These are phyloP conservation scores for Backusella psychrophila DNA, from an alignment of 192 early-diverging fungal species.

Conservation along the genomic window DNA sequence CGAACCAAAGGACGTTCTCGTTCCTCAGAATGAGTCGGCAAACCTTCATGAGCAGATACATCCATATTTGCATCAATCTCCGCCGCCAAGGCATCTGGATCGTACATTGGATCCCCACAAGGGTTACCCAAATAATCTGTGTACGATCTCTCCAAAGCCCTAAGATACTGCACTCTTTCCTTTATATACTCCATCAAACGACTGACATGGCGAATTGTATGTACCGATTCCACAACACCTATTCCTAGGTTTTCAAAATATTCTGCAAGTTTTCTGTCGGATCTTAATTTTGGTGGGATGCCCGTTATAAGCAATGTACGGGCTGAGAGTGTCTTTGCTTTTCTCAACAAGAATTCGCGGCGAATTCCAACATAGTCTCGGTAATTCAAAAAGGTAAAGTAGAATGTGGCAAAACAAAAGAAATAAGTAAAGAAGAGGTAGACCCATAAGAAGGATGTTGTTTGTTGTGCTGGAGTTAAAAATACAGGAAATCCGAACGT, in stretches of 20 bases:
- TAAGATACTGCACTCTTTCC: conserved; percentile 53
- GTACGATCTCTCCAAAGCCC: conserved; percentile 55
- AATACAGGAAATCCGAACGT: background rate
- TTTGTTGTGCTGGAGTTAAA: background rate
- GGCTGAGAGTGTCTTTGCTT: conserved; percentile 40
- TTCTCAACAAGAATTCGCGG: conserved; percentile 40
- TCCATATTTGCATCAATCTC: conserved; percentile 22
- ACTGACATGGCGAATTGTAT: conserved; percentile 58
- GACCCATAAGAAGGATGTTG: conserved; percentile 24
- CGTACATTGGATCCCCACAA: conserved; percentile 58
- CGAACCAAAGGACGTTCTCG: conserved; percentile 41
- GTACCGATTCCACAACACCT: conserved; percentile 64
- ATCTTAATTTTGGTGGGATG: conserved; percentile 58
- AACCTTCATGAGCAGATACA: background rate
- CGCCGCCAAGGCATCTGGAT: conserved; percentile 47
- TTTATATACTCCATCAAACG: conserved; percentile 53
- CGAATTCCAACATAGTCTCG: conserved; percentile 48
- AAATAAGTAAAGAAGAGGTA: conserved; percentile 54
- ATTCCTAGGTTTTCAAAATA: conserved; percentile 62
- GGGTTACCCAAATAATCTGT: conserved; percentile 68
- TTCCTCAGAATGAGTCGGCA: conserved; percentile 9
- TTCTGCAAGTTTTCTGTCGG: conserved; percentile 52
- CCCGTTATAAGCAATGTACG: conserved; percentile 72
- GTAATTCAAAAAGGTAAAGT: conserved; percentile 51
- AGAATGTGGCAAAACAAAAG: conserved; percentile 48